These are phyloP conservation scores for Sporobolomyces roseus DNA, from an alignment of 768 basidiomycete genomes.

Conservation along the genomic window DNA sequence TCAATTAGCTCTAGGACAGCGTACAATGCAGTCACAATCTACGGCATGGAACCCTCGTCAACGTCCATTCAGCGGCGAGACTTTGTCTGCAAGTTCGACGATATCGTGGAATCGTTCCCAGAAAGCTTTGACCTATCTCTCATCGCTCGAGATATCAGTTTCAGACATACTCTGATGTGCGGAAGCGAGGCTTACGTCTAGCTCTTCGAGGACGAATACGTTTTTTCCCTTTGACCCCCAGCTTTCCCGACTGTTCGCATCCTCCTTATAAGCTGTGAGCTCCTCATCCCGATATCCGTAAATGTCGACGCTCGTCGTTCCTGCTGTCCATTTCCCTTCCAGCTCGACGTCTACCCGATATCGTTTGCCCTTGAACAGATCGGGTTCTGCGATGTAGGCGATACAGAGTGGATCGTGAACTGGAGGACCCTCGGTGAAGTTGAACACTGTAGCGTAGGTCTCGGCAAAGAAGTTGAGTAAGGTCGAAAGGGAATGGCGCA, in stretches of 20 bases:
- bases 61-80: not conserved
- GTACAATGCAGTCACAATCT: too few species aligned
- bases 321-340: conserved; percentile 61
- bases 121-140: conserved; percentile 41
- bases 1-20: too few species aligned
- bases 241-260: conserved; percentile 43
- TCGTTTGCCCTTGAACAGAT: conserved; percentile 61
- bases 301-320: conserved; percentile 76
- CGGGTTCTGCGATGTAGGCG: conserved; percentile 67
- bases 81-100: not conserved
- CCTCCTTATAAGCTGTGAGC: conserved; percentile 45
- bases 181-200: conserved; percentile 58
- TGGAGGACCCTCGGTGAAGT: conserved; percentile 80
- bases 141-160: too few species aligned
- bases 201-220: conserved; percentile 63
- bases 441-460: conserved; percentile 55
- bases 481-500: conserved; percentile 70
- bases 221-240: conserved; percentile 76
- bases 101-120: conserved; percentile 46
- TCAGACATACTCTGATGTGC: too few species aligned
- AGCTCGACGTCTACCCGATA: conserved; percentile 80
- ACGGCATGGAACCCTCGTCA: too few species aligned
- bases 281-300: conserved; percentile 63
- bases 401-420: conserved; percentile 81
- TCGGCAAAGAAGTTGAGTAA: conserved; percentile 70